phyloP scores from a whole-genome alignment of 2,329 filamentous ascomycete species.

The Cladorrhinum sp. region DNA sequence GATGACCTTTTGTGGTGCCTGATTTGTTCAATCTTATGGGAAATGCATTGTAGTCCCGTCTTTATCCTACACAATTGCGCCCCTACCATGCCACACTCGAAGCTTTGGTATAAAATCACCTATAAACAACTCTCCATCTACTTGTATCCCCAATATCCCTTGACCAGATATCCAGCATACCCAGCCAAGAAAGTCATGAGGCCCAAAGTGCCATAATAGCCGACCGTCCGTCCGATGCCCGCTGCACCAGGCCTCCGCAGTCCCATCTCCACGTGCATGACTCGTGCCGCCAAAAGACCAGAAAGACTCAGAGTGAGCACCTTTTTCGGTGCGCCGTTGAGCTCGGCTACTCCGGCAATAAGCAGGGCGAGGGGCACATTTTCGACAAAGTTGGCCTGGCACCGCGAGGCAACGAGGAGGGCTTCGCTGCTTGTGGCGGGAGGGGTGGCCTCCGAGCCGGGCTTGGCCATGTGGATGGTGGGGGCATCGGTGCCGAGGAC shows the following conservation, averaged over 20 bases:
- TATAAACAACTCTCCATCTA: neutral
- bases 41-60: neutral
- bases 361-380: slow-evolving; percentile 33
- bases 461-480: slow-evolving; percentile 14
- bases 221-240: slow-evolving; percentile 29
- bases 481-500: slow-evolving; percentile 27
- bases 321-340: slow-evolving; percentile 32
- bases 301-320: slow-evolving; percentile 26
- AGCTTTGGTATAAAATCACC: too few species aligned
- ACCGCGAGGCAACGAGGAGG: slow-evolving; percentile 29
- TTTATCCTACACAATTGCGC: too few species aligned
- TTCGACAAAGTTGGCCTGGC: slow-evolving; percentile 33
- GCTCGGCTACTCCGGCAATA: slow-evolving; percentile 32
- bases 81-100: too few species aligned
- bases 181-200: slow-evolving; percentile 28
- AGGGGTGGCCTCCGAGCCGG: neutral
- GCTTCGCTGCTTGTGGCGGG: slow-evolving; percentile 16
- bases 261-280: slow-evolving; percentile 32
- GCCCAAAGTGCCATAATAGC: slow-evolving; percentile 31
- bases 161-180: slow-evolving; percentile 30
- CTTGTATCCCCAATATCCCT: slow-evolving; percentile 16
- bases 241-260: slow-evolving; percentile 24
- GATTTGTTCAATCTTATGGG: neutral
- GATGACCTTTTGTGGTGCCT: neutral
- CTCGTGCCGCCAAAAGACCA: slow-evolving; percentile 29